Base-by-base conservation (phyloP, 192 early-diverging fungal genomes). In the Coemansia sp. region DNA sequence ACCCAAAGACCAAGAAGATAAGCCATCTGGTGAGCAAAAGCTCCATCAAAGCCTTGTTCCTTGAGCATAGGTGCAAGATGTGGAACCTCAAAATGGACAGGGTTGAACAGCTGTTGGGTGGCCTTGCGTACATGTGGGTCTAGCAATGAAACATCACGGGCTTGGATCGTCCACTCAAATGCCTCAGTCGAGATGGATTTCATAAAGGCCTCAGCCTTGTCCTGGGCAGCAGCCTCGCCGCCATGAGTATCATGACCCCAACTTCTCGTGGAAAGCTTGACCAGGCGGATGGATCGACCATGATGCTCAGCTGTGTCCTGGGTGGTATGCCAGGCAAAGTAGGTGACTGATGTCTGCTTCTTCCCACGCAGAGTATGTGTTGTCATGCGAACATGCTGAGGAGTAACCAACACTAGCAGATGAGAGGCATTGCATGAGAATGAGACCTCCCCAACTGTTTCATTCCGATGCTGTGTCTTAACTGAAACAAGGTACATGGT, bases 371-470 rank as follows among this genome's bases (percentile, higher is more conserved):
- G 56, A 3, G 8, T 23, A 5, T 59, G 47, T 7, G 31, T 49
- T 2, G 42, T 7, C 12, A 66, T 38, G 9, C 21, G 20, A 5
- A 70, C 62, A 14, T 40, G 18, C 65, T 76, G 74, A 24, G 60
- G 58, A 2, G 76, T 78, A 2, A 26, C 24, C 20, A 78, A 70
- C 17, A 78, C 76, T 20, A 78, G 76, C 40, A 61, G 5, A 48
- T 78, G 76, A 0, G 70, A 68, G 5, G 76, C 66, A 50, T 78
- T 78, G 51, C 76, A 78, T 5, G 63, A 63, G 18, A 78, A 78
- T 1, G 66, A 37, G 3, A 53, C 40, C 31, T 59, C 63, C 15
- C 62, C 68, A 10, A 37, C 56, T 18, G 24, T 44, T 2, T 18
- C 58, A 5, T 38, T 42, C 31, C 18, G 18, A 20, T 66, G 25